These are phyloP conservation scores for Pelargonium nanum DNA, from an alignment of 345 rosid species.

Conservation along the genomic window DNA sequence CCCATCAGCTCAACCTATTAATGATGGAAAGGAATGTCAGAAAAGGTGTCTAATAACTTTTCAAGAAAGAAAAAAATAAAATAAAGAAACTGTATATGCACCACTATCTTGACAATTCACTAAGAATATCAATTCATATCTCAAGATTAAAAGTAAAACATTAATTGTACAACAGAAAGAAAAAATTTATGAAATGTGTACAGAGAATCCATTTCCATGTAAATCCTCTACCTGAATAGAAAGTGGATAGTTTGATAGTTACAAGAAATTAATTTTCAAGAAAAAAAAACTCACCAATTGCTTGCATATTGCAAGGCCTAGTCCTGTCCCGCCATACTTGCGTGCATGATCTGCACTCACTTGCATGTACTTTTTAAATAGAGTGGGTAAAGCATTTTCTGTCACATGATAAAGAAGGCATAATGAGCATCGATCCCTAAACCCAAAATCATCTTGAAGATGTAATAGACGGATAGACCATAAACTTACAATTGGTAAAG, in stretches of 20 bases:
- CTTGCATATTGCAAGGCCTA: slow-evolving; percentile 96
- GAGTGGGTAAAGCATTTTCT: slow-evolving; percentile 82
- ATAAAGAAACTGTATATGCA: too few species aligned
- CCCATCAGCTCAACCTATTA: slow-evolving; percentile 93
- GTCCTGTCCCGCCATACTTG: slow-evolving; percentile 96
- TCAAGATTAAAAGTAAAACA: too few species aligned
- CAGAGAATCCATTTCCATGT: too few species aligned
- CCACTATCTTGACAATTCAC: too few species aligned
- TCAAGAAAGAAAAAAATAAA: neutral
- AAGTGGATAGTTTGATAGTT: neutral
- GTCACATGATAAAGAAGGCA: slow-evolving; percentile 16
- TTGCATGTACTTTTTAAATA: slow-evolving; percentile 91
- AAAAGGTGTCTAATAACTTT: neutral
- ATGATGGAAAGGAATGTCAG: slow-evolving; percentile 14
- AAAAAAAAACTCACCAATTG: slow-evolving; percentile 52
- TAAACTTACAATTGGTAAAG: neutral
- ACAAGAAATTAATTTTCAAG: neutral
- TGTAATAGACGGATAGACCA: neutral
- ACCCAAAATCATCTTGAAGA: neutral
- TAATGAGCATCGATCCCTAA: slow-evolving; percentile 5
- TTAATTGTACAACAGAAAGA: too few species aligned
- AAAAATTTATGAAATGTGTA: too few species aligned
- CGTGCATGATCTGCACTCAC: slow-evolving; percentile 88
- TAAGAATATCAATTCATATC: too few species aligned
- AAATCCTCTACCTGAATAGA: neutral